Evolutionary conservation across 768 basidiomycete species (phyloP), one percentile per base, ranked within the genome.

Genomic region (Kwoniella bestiolae): DNA sequence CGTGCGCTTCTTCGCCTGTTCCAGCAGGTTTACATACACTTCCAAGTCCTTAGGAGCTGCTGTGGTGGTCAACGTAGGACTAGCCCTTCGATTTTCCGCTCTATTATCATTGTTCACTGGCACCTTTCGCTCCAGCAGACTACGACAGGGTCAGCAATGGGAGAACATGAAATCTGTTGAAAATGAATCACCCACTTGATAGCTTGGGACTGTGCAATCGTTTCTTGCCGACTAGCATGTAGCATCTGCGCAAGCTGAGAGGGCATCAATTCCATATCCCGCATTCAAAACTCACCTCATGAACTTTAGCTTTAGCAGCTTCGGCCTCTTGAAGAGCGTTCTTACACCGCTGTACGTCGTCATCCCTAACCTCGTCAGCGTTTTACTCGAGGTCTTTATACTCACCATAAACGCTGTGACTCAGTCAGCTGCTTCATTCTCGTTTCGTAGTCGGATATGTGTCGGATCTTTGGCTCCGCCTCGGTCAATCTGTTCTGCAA

Each of bases 361-460:
- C 59, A 46, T 76, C 74, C 76, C 76, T 77, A 41, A 60, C 47
- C 2, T 16, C 18, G 25, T 45, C 5, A 34, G 44, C 57, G 12
- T 21, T 29, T 28, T 7, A 3, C 14, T 38, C 59, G 56, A 45
- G 3, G 14, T n/a, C 38, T n/a, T 44, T 62, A 63, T 11, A 80
- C 86, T 31, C 78, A 91, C 93, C 92, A 95, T 70, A 92, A 81
- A 56, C 86, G 85, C 74, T 92, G 90, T 74, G 90, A 86, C 61
- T 87, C 86, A 46, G 89, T 83, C 65, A 91, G 86, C 73, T 93
- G 90, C 57, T 91, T 89, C 49, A 95, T 91, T 71, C 91, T 89
- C n/a, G 83, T 83, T 76, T 96, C 93, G 70, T 94, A 95, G 78
- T 95, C 92, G 55, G 84, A 83, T 46, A 95, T 83, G 18, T 90